These are phyloP conservation scores for Gaeumannomyces tritici DNA, from an alignment of 2,329 filamentous ascomycete species.

Conservation along the genomic window DNA sequence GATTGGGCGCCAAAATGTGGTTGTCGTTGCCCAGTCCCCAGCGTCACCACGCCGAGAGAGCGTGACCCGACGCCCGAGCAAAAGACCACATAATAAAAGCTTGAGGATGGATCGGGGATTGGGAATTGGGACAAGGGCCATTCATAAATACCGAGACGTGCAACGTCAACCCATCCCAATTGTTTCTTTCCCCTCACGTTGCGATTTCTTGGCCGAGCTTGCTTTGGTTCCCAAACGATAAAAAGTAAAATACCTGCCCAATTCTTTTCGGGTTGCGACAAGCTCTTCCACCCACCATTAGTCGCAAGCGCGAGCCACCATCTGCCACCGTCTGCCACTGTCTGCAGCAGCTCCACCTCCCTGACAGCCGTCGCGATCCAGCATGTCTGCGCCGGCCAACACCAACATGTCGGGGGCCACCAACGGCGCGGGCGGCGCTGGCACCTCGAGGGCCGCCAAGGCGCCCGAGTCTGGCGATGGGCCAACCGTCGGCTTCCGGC, in stretches of 20 bases:
- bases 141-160: not conserved
- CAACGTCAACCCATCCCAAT: not conserved
- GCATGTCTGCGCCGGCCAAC: not conserved
- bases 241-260: no score
- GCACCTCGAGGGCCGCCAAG: slow-evolving; percentile 9
- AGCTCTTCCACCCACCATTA: not conserved
- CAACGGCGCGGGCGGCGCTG: not conserved
- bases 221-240: not conserved
- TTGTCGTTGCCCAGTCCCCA: not conserved
- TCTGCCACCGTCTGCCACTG: no score
- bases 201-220: not conserved
- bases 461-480: slow-evolving; percentile 1
- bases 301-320: no score
- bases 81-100: not conserved
- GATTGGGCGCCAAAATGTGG: not conserved
- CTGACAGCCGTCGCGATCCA: not conserved
- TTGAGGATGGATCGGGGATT: no score
- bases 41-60: not conserved
- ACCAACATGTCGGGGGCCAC: not conserved
- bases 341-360: no score
- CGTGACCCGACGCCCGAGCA: not conserved
- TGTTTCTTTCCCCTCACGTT: not conserved
- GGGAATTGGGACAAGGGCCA: not conserved
- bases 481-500: slow-evolving; percentile 30
- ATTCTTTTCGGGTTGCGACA: not conserved